These are phyloP conservation scores for Sarocladiaceae sp. DNA, from an alignment of 2,329 filamentous ascomycete species.

Conservation along the genomic window DNA sequence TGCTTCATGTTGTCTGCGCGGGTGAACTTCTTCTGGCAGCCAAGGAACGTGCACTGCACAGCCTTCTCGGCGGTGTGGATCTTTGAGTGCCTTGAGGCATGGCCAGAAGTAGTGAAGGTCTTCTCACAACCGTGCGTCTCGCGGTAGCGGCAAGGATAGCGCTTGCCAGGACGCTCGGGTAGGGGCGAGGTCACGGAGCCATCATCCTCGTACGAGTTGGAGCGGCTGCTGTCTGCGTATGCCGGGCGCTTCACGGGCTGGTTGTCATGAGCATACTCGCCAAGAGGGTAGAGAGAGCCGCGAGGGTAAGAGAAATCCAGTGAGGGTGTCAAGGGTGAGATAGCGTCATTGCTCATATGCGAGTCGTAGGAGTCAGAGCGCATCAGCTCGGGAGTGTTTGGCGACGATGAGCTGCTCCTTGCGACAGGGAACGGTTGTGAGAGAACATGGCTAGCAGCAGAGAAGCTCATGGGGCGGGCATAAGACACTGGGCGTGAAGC, in stretches of 20 bases:
- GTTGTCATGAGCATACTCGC: conserved; percentile 27
- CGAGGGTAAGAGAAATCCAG: conserved; percentile 36
- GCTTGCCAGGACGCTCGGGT: conserved; percentile 52
- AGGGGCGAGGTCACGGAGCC: conserved; percentile 33
- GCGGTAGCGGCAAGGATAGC: conserved; percentile 70
- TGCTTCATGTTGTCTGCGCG: conserved; percentile 87
- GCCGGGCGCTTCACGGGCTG: conserved; percentile 35
- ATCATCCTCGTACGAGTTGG: conserved; percentile 50
- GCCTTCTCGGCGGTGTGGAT: conserved; percentile 81
- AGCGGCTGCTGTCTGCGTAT: conserved; percentile 39
- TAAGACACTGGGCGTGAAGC: not conserved
- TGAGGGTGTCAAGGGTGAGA: conserved; percentile 53
- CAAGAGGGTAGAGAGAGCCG: conserved; percentile 34
- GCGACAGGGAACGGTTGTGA: conserved; percentile 28
- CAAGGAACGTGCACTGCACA: conserved; percentile 61
- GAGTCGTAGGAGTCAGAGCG: conserved; percentile 61
- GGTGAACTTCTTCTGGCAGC: conserved; percentile 76
- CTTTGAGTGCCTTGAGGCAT: conserved; percentile 80
- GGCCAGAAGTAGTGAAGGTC: conserved; percentile 79
- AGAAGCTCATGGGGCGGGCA: conserved; percentile 25
- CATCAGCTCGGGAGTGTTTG: conserved; percentile 52
- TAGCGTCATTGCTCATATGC: conserved; percentile 48
- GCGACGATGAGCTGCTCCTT: conserved; percentile 40
- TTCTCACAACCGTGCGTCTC: conserved; percentile 70
- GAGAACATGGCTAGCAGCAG: conserved; percentile 27